These are phyloP conservation scores for Agaricus blazei DNA, from an alignment of 768 basidiomycete genomes.

Conservation along the genomic window DNA sequence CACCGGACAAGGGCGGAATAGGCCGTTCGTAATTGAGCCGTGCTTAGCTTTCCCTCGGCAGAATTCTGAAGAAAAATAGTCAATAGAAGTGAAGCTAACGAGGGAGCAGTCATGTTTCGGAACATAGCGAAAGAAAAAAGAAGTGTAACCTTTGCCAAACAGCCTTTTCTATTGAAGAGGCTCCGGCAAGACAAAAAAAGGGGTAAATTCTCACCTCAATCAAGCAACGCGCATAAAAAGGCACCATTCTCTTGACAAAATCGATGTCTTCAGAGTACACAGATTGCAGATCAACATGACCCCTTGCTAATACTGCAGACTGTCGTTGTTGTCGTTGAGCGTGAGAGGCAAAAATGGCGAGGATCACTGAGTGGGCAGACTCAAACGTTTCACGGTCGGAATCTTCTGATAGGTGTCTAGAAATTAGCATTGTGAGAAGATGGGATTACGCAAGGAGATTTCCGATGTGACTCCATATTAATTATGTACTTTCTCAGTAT, in stretches of 20 bases:
- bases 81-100: neutral
- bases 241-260: constrained; percentile 56
- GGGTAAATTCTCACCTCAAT: constrained; percentile 48
- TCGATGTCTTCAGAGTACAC: constrained; percentile 11
- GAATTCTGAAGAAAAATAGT: constrained; percentile 49
- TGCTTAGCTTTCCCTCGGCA: constrained; percentile 51
- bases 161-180: neutral
- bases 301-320: neutral
- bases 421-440: neutral
- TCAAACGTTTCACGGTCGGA: constrained; percentile 76
- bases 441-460: neutral
- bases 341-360: constrained; percentile 66
- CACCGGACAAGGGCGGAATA: constrained; percentile 66
- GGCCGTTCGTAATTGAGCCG: constrained; percentile 66
- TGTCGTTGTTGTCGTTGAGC: constrained; percentile 32
- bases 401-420: constrained; percentile 56
- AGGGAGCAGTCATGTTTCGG: neutral
- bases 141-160: too few species aligned
- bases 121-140: neutral
- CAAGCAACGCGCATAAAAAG: constrained; percentile 69
- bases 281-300: neutral
- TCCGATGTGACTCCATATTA: neutral
- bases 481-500: neutral
- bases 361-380: constrained; percentile 78
- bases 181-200: neutral